Percentiles rank a stretch among this genome's conserved stretches.
These are phyloP conservation scores for Ceratocystis cacaofunesta DNA, from an alignment of 2,329 filamentous ascomycete species.

Conservation along the genomic window DNA sequence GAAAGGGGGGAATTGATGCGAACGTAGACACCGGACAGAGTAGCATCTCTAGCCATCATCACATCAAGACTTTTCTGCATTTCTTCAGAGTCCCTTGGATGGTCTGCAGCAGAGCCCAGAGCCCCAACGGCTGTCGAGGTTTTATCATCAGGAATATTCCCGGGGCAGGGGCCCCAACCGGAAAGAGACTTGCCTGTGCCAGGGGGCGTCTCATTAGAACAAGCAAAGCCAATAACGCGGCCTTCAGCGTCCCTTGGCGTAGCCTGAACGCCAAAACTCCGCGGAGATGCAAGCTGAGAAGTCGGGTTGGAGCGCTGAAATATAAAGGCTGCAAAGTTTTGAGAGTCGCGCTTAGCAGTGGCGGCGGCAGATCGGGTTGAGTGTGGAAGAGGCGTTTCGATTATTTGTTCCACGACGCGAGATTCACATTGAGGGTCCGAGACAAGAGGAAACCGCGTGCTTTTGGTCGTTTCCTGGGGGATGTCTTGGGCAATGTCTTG, in stretches of 20 bases:
- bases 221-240: slow-evolving; percentile 41
- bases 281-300: slow-evolving; percentile 37
- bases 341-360: slow-evolving; percentile 19
- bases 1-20: slow-evolving; percentile 22
- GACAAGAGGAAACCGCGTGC: not conserved
- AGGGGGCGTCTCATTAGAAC: slow-evolving; percentile 32
- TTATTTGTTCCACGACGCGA: slow-evolving; percentile 10
- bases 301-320: slow-evolving; percentile 40
- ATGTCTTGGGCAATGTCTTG: not conserved
- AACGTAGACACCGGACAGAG: slow-evolving; percentile 13
- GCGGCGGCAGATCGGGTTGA: not conserved
- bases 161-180: slow-evolving; percentile 16
- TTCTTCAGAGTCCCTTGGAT: not conserved
- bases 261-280: slow-evolving; percentile 30
- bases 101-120: not conserved
- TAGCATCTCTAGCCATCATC: not conserved
- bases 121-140: not conserved
- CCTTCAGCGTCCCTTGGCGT: slow-evolving; percentile 43
- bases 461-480: not conserved
- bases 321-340: slow-evolving; percentile 45
- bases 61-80: not conserved
- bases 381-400: not conserved
- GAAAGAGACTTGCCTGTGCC: not conserved
- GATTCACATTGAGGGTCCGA: not conserved
- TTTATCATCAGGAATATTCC: not conserved